Conservation (phyloP, 192 early-diverging fungal species). For the Mortierella alpina region DNA sequence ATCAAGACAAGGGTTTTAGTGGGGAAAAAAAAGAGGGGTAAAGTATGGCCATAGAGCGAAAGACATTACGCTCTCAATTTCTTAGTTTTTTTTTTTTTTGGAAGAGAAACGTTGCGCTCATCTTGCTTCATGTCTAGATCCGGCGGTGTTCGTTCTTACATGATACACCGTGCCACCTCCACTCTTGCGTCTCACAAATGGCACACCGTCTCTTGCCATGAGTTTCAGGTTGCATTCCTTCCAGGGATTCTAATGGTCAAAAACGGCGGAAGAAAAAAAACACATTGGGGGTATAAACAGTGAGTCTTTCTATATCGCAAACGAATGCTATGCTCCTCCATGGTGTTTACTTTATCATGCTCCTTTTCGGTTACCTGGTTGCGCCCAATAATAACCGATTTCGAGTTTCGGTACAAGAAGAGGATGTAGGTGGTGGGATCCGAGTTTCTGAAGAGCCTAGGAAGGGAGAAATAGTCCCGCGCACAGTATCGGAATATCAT, state of each 20-base stretch:
- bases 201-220: conserved; percentile 74
- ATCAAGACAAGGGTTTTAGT: background rate
- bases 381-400: conserved; percentile 92
- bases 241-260: conserved; percentile 85
- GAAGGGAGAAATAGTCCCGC: background rate
- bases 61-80: background rate
- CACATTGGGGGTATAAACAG: background rate
- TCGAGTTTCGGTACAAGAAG: conserved; percentile 89
- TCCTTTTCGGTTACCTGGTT: conserved; percentile 76
- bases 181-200: conserved; percentile 87
- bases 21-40: conserved; percentile 5
- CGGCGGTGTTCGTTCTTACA: conserved; percentile 54
- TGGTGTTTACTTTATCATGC: background rate
- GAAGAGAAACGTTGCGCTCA: background rate
- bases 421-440: conserved; percentile 75
- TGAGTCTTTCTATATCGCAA: background rate
- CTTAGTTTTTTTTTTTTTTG: background rate
- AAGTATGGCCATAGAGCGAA: background rate
- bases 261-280: background rate
- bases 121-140: background rate
- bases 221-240: conserved; percentile 89
- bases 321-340: background rate
- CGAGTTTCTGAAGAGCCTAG: conserved; percentile 82
- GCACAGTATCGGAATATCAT: background rate
- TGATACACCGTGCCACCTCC: conserved; percentile 97